Percentiles rank a stretch among this genome's conserved stretches.
Evolutionary conservation across 2,329 filamentous ascomycete genomes (phyloP).

Genomic region (Arachnopeziza araneosa): DNA sequence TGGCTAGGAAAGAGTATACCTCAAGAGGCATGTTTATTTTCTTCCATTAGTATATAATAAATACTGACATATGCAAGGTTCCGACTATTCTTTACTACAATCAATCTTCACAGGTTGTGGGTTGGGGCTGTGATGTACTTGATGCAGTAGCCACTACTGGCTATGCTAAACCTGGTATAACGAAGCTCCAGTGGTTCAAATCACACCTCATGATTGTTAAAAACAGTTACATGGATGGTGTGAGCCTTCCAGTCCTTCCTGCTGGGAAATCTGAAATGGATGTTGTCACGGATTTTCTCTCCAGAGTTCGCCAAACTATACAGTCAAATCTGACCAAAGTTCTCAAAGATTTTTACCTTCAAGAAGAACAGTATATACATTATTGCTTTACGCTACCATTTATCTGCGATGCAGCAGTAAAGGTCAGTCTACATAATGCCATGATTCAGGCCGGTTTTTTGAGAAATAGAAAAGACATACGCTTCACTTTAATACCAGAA

Average conservation of each 20-base stretch:
- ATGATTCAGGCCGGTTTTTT: constrained; percentile 94
- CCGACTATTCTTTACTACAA: constrained; percentile 98
- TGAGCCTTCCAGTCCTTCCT: constrained; percentile 90
- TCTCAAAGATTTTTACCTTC: constrained; percentile 81
- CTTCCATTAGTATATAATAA: not conserved
- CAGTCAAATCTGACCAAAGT: not conserved
- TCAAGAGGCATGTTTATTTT: not conserved
- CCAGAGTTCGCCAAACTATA: constrained; percentile 63
- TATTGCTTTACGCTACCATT: constrained; percentile 94
- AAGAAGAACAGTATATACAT: constrained; percentile 91
- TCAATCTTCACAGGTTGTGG: constrained; percentile 94
- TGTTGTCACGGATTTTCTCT: constrained; percentile 92
- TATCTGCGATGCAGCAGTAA: constrained; percentile 96
- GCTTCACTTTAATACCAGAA: constrained; percentile 84
- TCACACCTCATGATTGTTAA: constrained; percentile 93
- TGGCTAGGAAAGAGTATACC: not conserved
- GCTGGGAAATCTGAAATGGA: constrained; percentile 96
- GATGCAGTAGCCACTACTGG: constrained; percentile 90
- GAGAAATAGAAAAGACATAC: constrained; percentile 91
- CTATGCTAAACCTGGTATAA: constrained; percentile 90
- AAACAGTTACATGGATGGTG: constrained; percentile 95
- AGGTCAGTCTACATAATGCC: constrained; percentile 84
- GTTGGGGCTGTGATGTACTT: constrained; percentile 93
- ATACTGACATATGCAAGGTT: not conserved
- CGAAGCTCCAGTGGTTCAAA: constrained; percentile 99